A percentile compares a stretch with the other conserved stretches of the same genome.
Evolutionary conservation across 805 yeast species (phyloP).

Genomic region (Hanseniaspora vineae): DNA sequence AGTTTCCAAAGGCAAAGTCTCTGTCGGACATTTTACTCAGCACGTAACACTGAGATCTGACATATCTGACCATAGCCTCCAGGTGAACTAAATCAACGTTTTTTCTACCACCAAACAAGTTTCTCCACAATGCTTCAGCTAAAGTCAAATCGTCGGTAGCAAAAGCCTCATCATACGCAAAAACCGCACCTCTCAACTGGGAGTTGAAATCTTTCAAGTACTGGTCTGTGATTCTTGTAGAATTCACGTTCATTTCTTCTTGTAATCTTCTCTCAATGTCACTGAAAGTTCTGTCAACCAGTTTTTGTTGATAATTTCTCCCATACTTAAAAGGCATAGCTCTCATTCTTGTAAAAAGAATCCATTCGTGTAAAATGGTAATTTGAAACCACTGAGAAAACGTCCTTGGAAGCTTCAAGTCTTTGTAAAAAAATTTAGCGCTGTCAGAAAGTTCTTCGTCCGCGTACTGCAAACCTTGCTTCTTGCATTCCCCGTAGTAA

Average conservation of each 20-base stretch:
- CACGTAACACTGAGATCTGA: slow-evolving; percentile 81
- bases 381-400: slow-evolving; percentile 96
- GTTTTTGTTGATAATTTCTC: slow-evolving; percentile 77
- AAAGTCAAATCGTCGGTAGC: slow-evolving; percentile 64
- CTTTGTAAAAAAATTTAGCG: slow-evolving; percentile 77
- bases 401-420: slow-evolving; percentile 68
- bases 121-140: slow-evolving; percentile 80
- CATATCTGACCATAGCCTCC: slow-evolving; percentile 82
- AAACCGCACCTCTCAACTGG: slow-evolving; percentile 78
- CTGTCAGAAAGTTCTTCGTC: slow-evolving; percentile 57
- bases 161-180: slow-evolving; percentile 88
- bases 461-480: slow-evolving; percentile 69
- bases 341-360: slow-evolving; percentile 87
- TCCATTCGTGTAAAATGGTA: slow-evolving; percentile 85
- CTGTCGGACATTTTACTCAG: slow-evolving; percentile 76
- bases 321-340: slow-evolving; percentile 89
- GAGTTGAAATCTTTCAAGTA: slow-evolving; percentile 83
- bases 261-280: slow-evolving; percentile 81
- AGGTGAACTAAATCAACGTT: slow-evolving; percentile 71
- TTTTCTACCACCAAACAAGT: slow-evolving; percentile 74
- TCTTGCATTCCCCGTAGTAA: slow-evolving; percentile 78
- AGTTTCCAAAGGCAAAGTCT: slow-evolving; percentile 86
- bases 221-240: slow-evolving; percentile 70
- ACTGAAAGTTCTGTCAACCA: slow-evolving; percentile 77
- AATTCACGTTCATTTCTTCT: slow-evolving; percentile 72